These are phyloP conservation scores for Dendrostoma leiphaemia DNA, from an alignment of 2,329 filamentous ascomycete species.

Conservation along the genomic window DNA sequence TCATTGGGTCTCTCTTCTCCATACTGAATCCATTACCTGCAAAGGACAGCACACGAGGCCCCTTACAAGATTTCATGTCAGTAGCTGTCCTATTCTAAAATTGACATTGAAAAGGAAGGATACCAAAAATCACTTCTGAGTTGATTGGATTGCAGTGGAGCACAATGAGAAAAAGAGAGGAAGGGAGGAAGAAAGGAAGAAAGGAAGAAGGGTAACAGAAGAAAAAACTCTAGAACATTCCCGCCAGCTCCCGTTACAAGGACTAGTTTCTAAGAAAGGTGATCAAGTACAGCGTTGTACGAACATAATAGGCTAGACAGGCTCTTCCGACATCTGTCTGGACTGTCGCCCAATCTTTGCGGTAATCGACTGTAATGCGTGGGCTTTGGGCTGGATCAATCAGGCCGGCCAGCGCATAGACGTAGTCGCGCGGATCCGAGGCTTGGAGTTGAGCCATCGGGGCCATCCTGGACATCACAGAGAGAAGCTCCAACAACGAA, in stretches of 20 bases:
- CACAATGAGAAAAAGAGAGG: too few species aligned
- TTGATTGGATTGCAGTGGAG: too few species aligned
- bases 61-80: too few species aligned
- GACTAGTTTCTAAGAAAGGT: too few species aligned
- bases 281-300: too few species aligned
- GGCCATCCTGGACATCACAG: background rate
- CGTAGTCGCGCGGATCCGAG: background rate
- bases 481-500: background rate
- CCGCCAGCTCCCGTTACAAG: too few species aligned
- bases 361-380: background rate
- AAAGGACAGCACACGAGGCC: background rate
- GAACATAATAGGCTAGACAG: background rate
- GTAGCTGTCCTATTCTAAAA: too few species aligned
- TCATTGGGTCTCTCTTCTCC: background rate
- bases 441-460: background rate
- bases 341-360: background rate
- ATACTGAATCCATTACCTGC: background rate
- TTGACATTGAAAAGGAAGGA: too few species aligned
- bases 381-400: background rate
- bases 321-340: background rate
- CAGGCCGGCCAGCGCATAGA: background rate
- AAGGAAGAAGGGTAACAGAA: too few species aligned
- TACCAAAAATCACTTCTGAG: too few species aligned
- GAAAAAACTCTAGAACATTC: too few species aligned
- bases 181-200: too few species aligned